Percentiles rank a stretch among this genome's conserved stretches.
These are phyloP conservation scores for Pseudocohnilembus persalinus DNA, from an alignment of 169 alveolate species.

Conservation along the genomic window DNA sequence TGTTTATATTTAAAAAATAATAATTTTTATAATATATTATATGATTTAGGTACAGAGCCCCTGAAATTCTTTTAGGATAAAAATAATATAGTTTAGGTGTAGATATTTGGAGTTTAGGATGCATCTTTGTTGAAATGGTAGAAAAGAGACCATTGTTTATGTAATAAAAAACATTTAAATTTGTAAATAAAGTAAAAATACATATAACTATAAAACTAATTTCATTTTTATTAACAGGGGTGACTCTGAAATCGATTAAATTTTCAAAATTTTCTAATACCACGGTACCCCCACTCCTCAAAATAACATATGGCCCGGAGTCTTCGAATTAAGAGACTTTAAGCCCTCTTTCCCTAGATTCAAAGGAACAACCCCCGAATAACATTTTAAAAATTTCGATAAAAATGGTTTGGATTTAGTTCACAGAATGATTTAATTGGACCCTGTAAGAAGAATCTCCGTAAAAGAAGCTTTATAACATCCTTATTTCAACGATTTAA, in stretches of 20 bases:
- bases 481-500: conserved; percentile 82
- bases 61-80: conserved; percentile 99
- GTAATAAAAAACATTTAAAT: conserved; percentile 46
- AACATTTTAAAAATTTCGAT: conserved; percentile 45
- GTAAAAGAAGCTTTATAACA: conserved; percentile 81
- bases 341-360: conserved; percentile 78
- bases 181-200: no score
- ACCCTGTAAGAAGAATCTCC: conserved; percentile 81
- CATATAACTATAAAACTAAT: no score
- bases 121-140: conserved; percentile 97
- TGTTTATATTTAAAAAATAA: no score
- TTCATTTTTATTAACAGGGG: conserved; percentile 39
- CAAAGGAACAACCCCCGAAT: conserved; percentile 36
- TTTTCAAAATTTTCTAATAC: conserved; percentile 94
- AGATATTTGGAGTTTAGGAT: conserved; percentile 99
- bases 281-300: conserved; percentile 94
- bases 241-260: conserved; percentile 96
- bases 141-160: conserved; percentile 97
- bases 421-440: conserved; percentile 66
- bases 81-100: conserved; percentile 98
- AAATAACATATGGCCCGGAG: conserved; percentile 91
- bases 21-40: no score
- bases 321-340: conserved; percentile 91
- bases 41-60: conserved; percentile 93
- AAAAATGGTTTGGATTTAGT: conserved; percentile 66